A percentile compares a stretch with the other conserved stretches of the same genome.
phyloP scores from a whole-genome alignment of 495 filamentous ascomycete species.

The Podospora tetraspora region DNA sequence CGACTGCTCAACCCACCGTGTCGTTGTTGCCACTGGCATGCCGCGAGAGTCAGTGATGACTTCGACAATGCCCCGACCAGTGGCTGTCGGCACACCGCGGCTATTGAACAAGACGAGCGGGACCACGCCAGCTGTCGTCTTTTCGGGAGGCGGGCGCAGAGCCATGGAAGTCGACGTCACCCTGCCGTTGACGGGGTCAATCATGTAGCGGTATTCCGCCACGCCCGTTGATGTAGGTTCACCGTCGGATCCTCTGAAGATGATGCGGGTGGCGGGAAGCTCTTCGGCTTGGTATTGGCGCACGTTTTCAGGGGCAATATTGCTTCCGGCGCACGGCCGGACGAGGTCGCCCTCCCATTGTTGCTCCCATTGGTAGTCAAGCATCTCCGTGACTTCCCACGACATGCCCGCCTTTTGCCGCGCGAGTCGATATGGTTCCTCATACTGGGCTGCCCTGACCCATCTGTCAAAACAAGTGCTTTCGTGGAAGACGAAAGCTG shows the following conservation, averaged over 20 bases:
- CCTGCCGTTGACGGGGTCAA: background rate
- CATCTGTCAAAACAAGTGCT: background rate
- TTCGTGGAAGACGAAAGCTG: slow-evolving; percentile 5
- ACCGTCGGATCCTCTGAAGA: background rate
- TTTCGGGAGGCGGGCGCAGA: background rate
- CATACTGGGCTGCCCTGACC: background rate
- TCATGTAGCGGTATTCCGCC: background rate
- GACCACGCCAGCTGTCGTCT: background rate
- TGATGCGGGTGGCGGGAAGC: background rate
- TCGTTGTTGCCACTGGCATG: background rate
- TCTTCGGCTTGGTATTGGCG: background rate
- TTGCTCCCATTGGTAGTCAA: background rate
- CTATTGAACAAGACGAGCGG: background rate
- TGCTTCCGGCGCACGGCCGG: background rate
- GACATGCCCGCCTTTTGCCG: background rate
- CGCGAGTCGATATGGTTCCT: background rate
- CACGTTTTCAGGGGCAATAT: background rate
- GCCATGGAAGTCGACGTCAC: background rate
- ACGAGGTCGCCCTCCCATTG: background rate
- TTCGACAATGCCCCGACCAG: background rate
- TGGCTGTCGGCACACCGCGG: background rate
- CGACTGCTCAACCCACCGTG: background rate
- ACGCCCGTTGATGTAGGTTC: background rate
- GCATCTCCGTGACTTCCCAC: background rate
- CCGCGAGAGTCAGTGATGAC: background rate